These are phyloP conservation scores for Candida glucosophila DNA, from an alignment of 1,139 yeast species.

Conservation along the genomic window DNA sequence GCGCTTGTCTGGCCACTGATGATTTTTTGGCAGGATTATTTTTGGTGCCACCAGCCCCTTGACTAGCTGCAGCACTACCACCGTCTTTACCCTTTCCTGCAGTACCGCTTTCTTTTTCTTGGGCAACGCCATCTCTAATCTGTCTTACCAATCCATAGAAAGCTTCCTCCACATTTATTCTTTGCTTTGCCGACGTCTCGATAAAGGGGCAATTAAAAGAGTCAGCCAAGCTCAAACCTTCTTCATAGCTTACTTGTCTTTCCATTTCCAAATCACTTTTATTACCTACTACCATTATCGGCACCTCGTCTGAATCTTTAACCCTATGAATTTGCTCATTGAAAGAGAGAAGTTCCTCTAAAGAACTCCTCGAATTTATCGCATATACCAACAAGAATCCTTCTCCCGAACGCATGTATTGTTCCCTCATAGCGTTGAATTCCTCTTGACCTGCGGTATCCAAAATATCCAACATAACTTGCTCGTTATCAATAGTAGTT, in stretches of 20 bases:
- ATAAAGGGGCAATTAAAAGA: slow-evolving; percentile 72
- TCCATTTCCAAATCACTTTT: slow-evolving; percentile 55
- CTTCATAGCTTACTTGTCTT: slow-evolving; percentile 74
- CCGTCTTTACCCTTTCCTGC: slow-evolving; percentile 7
- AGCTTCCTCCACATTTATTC: slow-evolving; percentile 90
- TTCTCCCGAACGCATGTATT: slow-evolving; percentile 87
- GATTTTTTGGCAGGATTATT: neutral
- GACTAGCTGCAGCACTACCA: slow-evolving; percentile 4
- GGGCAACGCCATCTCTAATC: slow-evolving; percentile 19
- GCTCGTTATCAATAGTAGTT: slow-evolving; percentile 43
- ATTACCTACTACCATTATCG: slow-evolving; percentile 69
- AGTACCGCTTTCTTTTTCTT: slow-evolving; percentile 8
- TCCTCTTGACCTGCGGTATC: slow-evolving; percentile 99
- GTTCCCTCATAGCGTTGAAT: slow-evolving; percentile 92
- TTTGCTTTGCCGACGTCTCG: slow-evolving; percentile 90
- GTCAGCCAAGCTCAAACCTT: slow-evolving; percentile 72
- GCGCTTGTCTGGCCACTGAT: slow-evolving; percentile 1
- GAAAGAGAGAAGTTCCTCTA: slow-evolving; percentile 70
- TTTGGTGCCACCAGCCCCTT: slow-evolving; percentile 5
- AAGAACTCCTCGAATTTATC: slow-evolving; percentile 70
- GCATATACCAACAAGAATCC: slow-evolving; percentile 82
- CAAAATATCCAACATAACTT: slow-evolving; percentile 59
- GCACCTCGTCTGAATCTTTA: slow-evolving; percentile 69
- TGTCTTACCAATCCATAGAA: slow-evolving; percentile 69
- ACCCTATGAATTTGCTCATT: slow-evolving; percentile 82